A percentile compares a stretch with the other conserved stretches of the same genome.
These are phyloP conservation scores for Pseudophaeomoniella oleicola DNA, from an alignment of 2,329 filamentous ascomycete genomes.

Conservation along the genomic window DNA sequence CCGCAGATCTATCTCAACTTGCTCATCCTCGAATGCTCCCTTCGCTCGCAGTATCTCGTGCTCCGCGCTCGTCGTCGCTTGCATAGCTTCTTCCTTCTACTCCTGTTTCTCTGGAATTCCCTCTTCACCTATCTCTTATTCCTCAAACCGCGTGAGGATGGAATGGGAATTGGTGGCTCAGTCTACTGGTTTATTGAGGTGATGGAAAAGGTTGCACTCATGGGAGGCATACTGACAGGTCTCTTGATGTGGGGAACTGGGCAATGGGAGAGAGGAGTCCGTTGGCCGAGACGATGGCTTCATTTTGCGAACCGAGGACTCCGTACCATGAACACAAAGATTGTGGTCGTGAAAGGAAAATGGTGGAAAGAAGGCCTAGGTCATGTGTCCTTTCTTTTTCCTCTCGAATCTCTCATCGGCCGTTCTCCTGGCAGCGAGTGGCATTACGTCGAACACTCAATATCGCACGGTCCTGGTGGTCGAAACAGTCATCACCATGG, in stretches of 20 bases:
- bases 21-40: conserved; percentile 84
- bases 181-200: conserved; percentile 95
- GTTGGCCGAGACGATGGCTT: conserved; percentile 89
- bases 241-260: conserved; percentile 86
- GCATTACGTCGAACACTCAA: conserved; percentile 55
- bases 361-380: conserved; percentile 69
- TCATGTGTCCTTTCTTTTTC: conserved; percentile 62
- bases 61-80: conserved; percentile 76
- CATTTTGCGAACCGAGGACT: conserved; percentile 78
- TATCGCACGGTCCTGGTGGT: conserved; percentile 20
- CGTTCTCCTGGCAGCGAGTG: conserved; percentile 49
- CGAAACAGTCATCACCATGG: conserved; percentile 20
- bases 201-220: conserved; percentile 77
- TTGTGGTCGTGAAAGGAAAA: conserved; percentile 71
- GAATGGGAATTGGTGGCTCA: conserved; percentile 74
- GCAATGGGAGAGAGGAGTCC: conserved; percentile 87
- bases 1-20: conserved; percentile 98
- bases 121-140: conserved; percentile 85
- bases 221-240: conserved; percentile 76
- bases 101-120: conserved; percentile 66
- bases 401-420: conserved; percentile 57
- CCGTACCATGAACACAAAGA: conserved; percentile 87
- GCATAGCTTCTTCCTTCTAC: conserved; percentile 78
- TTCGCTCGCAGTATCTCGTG: conserved; percentile 85
- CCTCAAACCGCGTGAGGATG: conserved; percentile 90